phyloP scores from a whole-genome alignment of 768 basidiomycete genomes.

The Kwoniella heveanensis region DNA sequence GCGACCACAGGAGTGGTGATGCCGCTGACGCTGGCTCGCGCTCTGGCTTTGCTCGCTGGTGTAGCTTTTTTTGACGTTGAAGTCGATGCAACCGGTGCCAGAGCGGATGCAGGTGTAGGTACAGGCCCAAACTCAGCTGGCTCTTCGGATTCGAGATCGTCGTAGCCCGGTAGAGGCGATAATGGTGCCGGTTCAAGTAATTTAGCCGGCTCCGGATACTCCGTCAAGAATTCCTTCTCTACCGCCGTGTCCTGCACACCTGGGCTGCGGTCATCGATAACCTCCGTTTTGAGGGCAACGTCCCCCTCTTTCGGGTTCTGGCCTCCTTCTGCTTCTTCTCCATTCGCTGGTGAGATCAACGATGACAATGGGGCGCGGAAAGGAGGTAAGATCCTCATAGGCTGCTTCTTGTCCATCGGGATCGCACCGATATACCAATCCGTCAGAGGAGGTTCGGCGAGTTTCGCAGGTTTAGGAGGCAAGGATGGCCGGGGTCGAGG shows the following conservation, averaged over 20 bases:
- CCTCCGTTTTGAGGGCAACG: neutral
- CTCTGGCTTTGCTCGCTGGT: conserved; percentile 6
- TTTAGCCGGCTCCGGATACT: neutral
- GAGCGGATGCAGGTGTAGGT: neutral
- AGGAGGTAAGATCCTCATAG: conserved; percentile 18
- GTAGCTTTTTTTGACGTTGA: conserved; percentile 3
- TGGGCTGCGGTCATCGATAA: too few species aligned
- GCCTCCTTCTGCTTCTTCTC: neutral
- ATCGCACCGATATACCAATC: conserved; percentile 49
- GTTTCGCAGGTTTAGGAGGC: conserved; percentile 16
- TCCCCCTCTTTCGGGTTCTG: neutral
- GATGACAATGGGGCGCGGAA: conserved; percentile 1
- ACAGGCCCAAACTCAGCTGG: too few species aligned
- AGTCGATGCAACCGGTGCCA: neutral
- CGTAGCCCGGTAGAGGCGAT: conserved; percentile 25
- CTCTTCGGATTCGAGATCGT: conserved; percentile 12
- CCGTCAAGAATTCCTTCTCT: neutral
- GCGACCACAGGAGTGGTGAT: conserved; percentile 5
- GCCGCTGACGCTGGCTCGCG: neutral
- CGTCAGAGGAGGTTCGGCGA: conserved; percentile 16
- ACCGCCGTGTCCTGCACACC: too few species aligned
- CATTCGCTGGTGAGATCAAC: neutral
- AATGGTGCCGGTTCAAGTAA: conserved; percentile 10
- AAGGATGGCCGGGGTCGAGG: neutral
- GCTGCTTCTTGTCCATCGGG: conserved; percentile 32